A percentile compares a stretch with the other conserved stretches of the same genome.
phyloP scores from a whole-genome alignment of 371 early-diverging fungal genomes.

The Capillidium rhysosporum region DNA sequence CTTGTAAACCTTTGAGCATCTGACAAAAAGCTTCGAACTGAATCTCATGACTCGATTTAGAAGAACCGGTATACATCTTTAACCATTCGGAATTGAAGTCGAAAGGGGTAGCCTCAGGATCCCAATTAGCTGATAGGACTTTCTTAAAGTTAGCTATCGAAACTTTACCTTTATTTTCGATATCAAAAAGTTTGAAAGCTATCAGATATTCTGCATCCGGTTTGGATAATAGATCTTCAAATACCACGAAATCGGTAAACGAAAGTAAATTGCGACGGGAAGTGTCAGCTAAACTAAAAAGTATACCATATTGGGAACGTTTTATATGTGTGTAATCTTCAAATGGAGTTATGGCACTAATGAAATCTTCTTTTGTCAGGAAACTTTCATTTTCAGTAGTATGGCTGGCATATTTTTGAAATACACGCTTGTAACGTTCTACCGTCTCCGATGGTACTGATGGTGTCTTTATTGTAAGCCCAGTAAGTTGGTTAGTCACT shows the following conservation, averaged over 20 bases:
- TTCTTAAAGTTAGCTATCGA: conserved; percentile 43
- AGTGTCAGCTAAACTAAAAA: conserved; percentile 58
- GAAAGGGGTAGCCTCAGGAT: conserved; percentile 35
- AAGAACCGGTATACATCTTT: conserved; percentile 39
- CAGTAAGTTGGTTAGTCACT: too few relatives aligned
- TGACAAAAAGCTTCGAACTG: conserved; percentile 64
- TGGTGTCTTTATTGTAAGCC: too few relatives aligned
- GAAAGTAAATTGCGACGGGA: conserved; percentile 33
- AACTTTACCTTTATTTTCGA: conserved; percentile 33
- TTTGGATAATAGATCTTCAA: conserved; percentile 44
- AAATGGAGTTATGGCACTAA: conserved; percentile 38
- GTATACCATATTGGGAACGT: conserved; percentile 31
- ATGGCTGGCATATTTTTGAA: conserved; percentile 36
- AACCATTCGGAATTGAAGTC: conserved; percentile 56
- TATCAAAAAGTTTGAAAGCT: conserved; percentile 50
- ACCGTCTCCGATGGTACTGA: neutral
- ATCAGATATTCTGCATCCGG: conserved; percentile 71
- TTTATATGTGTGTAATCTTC: conserved; percentile 38
- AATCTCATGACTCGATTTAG: conserved; percentile 29
- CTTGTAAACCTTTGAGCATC: conserved; percentile 54
- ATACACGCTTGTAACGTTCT: conserved; percentile 30
- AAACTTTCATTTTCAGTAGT: conserved; percentile 29
- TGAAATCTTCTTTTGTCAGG: conserved; percentile 50
- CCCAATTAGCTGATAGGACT: conserved; percentile 32
- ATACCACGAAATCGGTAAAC: conserved; percentile 50